A percentile compares a stretch with the other conserved stretches of the same genome.
Evolutionary conservation across 805 yeast genomes (phyloP).

Genomic region (Ogataea pini): DNA sequence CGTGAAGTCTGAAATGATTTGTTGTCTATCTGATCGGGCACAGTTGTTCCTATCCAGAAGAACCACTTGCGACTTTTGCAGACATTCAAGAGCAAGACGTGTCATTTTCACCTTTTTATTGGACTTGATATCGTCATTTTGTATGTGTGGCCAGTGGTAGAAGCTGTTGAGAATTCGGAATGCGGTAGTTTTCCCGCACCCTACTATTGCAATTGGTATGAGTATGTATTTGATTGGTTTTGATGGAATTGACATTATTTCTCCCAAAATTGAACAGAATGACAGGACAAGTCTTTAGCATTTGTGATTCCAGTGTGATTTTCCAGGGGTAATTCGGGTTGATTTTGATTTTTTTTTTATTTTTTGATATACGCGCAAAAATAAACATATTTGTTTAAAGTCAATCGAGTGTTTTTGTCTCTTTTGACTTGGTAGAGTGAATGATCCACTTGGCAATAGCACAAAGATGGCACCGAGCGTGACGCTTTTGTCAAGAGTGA

Average conservation of each 20-base stretch:
- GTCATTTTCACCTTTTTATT: slow-evolving; percentile 46
- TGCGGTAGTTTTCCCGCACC: slow-evolving; percentile 87
- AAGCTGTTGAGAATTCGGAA: slow-evolving; percentile 56
- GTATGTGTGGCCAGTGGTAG: slow-evolving; percentile 68
- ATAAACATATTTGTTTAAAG: neutral
- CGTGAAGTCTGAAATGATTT: slow-evolving; percentile 52
- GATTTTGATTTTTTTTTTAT: neutral
- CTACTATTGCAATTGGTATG: slow-evolving; percentile 79
- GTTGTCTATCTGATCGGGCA: slow-evolving; percentile 60
- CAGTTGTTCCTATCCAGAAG: slow-evolving; percentile 79
- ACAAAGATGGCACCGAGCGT: slow-evolving; percentile 18
- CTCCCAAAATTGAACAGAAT: no score
- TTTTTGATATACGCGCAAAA: neutral
- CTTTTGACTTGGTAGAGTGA: neutral
- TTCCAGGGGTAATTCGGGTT: no score
- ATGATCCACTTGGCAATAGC: neutral
- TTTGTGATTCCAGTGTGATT: no score
- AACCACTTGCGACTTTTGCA: slow-evolving; percentile 46
- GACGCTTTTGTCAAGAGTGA: slow-evolving; percentile 24
- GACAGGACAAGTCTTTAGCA: no score
- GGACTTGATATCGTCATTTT: slow-evolving; percentile 66
- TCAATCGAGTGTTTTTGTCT: neutral
- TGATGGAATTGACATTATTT: no score
- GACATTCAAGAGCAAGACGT: slow-evolving; percentile 38
- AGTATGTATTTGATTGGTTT: slow-evolving; percentile 43